Evolutionary conservation across 495 filamentous ascomycete species (phyloP), one percentile per base, ranked within the genome.

Genomic region (Penicillium manginii): DNA sequence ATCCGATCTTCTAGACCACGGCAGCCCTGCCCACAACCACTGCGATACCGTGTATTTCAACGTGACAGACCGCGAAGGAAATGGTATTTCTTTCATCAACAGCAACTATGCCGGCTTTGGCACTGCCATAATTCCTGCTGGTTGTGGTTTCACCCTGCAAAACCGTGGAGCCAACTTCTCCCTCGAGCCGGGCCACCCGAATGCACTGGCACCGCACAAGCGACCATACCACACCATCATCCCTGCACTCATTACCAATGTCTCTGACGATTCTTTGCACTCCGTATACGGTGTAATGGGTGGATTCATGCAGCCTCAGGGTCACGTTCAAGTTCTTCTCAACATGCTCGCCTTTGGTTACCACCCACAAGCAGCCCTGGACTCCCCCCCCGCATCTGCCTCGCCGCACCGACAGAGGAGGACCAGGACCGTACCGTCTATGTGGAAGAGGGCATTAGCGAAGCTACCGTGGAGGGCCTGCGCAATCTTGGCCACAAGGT

Each of bases 301-400:
- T 59, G 94, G 94, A 32, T 97, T 93, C 74, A 98, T 98, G 96
- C 94, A 98, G 78, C 94, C 94, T 0, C 94, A 98, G 77, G 94
- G 94, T 10, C 94, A 98, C 67, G 91, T 98, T 14, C 94, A 98
- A 73, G 91, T 97, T 2, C 74, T 98, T 51, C 81, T 98, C 8
- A 96, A 96, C 56, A 91, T 96, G 85, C 72, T 96, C 3, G 86
- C 89, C 0, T 96, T 94, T 69, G 85, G 86, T n/a, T 81, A 90
- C 63, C 88, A 84, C 54, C 91, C 92, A 29, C 94, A 98, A 78
- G 86, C 88, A 32, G 93, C 96, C 45, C 79, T 98, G 3, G 94
- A 98, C 68, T 87, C 94, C 31, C 93, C 31, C 93, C 96, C 35
- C 80, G 94, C 10, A 80, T 98, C 40, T 96, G 92, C 60, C 87